These are phyloP conservation scores for Pythium grandisporangium DNA, from an alignment of 352 stramenopile species.

Conservation along the genomic window DNA sequence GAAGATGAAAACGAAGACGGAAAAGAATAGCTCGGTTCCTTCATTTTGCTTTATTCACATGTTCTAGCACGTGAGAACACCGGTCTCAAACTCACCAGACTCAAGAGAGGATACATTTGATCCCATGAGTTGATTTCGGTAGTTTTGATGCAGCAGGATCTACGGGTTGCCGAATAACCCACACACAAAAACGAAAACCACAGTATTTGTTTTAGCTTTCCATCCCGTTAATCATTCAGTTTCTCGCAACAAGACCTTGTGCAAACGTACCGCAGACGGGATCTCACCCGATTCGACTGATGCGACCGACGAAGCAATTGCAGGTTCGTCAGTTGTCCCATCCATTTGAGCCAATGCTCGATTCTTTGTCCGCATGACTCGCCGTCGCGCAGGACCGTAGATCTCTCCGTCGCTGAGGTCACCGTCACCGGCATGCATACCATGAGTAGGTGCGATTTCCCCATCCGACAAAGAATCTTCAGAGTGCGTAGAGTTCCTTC, in stretches of 20 bases:
- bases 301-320: no score
- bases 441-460: conserved; percentile 15
- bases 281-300: conserved; percentile 52
- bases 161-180: no score
- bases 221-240: no score
- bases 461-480: conserved; percentile 24
- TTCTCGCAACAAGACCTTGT: no score
- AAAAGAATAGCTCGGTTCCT: no score
- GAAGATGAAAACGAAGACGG: conserved; percentile 1
- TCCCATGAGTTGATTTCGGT: conserved; percentile 9
- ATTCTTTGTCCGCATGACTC: conserved; percentile 20
- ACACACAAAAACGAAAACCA: no score
- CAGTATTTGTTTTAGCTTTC: no score
- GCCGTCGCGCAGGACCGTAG: conserved; percentile 19
- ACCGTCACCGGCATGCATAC: not conserved
- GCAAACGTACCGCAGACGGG: conserved; percentile 18
- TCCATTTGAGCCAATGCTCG: not conserved
- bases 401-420: conserved; percentile 68
- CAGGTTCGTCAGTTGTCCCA: conserved; percentile 1
- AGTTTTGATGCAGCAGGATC: conserved; percentile 7
- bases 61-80: not conserved
- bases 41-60: no score
- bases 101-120: conserved; percentile 21
- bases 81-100: conserved; percentile 26
- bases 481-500: no score